Evolutionary conservation across 75 land plant genomes (phyloP), one percentile per base, ranked within the genome.

Genomic region (Pinus taeda): DNA sequence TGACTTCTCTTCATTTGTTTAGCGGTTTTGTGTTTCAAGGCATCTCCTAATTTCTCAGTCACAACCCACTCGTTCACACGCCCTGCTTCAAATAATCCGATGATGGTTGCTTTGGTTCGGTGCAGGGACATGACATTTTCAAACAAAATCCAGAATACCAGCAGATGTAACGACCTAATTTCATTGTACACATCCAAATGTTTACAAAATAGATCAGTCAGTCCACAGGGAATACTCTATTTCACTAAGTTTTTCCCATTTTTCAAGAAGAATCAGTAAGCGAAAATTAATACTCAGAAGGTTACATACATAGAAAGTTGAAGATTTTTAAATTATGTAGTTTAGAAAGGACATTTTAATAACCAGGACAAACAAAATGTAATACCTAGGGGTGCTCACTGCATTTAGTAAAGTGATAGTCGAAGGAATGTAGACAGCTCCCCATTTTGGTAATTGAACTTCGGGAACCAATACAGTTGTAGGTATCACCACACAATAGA

Each of bases 61-160:
- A 96, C 98, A 59, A 96, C 83, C 98, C 98, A 96, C 81, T 96
- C 98, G 36, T 94, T 96, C 36, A 94, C 98, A 36, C 94, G 80
- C 1, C 89, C 90, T 18, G 83, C 84, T 73, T 96, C 98, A 1
- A 96, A 74, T 56, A 96, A 76, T 11, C 98, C 98, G 20, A 93
- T 87, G 49, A 96, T 78, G 14, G 98, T 96, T 3, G 97, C 98
- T 70, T 92, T 96, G 21, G 98, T 94, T 29, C 97, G 77, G 74
- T 96, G 98, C 75, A 96, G 69, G 0, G 98, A 88, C 98, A 96
- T 96, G 45, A 96, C 98, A 62, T 96, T 96, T 79, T 96, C 98
- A 56, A 96, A 96, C 53, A 96, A 91, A 76, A 96, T 93, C 98
- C 98, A 96, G 82, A 96, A 96, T 26, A 94, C 93, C 24, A 94